Percentiles rank a stretch among this genome's conserved stretches.
These are phyloP conservation scores for Aspergillus nomiae DNA, from an alignment of 2,329 filamentous ascomycete genomes.

Conservation along the genomic window DNA sequence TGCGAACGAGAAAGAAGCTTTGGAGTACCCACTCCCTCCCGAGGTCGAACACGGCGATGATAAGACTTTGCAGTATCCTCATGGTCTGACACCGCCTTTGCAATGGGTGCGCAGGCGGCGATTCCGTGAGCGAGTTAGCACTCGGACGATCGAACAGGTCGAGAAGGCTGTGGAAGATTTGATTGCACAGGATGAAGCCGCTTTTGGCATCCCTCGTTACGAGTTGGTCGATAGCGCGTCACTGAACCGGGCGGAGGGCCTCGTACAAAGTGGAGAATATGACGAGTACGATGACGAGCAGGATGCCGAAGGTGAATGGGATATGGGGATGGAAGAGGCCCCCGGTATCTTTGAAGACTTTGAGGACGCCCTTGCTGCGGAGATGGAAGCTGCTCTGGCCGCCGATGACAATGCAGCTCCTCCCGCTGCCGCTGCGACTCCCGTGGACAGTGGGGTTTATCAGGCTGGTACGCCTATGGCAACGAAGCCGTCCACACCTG, in stretches of 20 bases:
- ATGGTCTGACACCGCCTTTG: constrained; percentile 86
- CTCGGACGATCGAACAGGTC: constrained; percentile 82
- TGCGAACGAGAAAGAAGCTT: constrained; percentile 65
- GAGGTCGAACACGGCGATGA: constrained; percentile 63
- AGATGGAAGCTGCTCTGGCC: constrained; percentile 47
- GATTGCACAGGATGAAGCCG: constrained; percentile 67
- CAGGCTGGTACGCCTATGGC: constrained; percentile 37
- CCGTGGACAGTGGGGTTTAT: constrained; percentile 20
- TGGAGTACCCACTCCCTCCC: constrained; percentile 66
- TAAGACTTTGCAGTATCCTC: constrained; percentile 72
- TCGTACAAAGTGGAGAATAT: constrained; percentile 47
- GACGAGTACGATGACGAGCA: constrained; percentile 52
- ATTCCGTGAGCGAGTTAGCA: constrained; percentile 79
- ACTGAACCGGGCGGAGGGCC: constrained; percentile 46
- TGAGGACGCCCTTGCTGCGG: constrained; percentile 45
- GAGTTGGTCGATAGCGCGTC: constrained; percentile 63
- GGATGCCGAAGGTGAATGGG: constrained; percentile 52
- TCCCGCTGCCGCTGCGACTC: constrained; percentile 23
- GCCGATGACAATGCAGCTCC: constrained; percentile 25
- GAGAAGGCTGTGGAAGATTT: constrained; percentile 77
- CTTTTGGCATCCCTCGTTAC: constrained; percentile 59
- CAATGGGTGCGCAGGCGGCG: constrained; percentile 79
- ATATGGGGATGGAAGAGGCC: constrained; percentile 43
- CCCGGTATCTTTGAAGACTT: constrained; percentile 38
- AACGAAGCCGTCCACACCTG: constrained; percentile 34